These are phyloP conservation scores for Rhodomyrtus psidioides DNA, from an alignment of 441 rosid genomes.

Conservation along the genomic window DNA sequence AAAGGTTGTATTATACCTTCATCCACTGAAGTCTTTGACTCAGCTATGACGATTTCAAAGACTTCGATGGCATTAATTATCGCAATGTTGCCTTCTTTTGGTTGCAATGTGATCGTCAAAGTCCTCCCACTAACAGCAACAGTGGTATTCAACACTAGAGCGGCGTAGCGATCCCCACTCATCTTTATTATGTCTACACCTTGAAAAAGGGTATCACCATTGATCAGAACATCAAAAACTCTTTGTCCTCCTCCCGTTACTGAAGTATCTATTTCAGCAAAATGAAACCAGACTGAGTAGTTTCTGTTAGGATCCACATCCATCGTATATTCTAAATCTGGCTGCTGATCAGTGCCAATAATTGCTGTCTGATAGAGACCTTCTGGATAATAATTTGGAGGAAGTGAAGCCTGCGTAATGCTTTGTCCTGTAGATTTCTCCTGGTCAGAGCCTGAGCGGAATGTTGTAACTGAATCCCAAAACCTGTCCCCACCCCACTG, in stretches of 20 bases:
- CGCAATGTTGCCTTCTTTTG: conserved; percentile 57
- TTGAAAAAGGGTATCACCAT: conserved; percentile 45
- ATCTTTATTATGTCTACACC: conserved; percentile 55
- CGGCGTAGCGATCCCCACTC: conserved; percentile 61
- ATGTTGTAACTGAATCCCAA: conserved; percentile 58
- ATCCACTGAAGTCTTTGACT: conserved; percentile 59
- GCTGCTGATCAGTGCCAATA: conserved; percentile 57
- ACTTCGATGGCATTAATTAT: conserved; percentile 85
- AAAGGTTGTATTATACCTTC: conserved; percentile 54
- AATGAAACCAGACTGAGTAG: conserved; percentile 90
- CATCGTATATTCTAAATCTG: conserved; percentile 58
- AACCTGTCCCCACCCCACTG: conserved; percentile 99
- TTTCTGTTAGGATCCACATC: conserved; percentile 91
- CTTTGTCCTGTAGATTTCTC: conserved; percentile 52
- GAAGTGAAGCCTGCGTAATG: conserved; percentile 51
- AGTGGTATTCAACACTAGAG: conserved; percentile 79
- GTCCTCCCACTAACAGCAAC: conserved; percentile 76
- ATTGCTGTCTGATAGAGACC: conserved; percentile 76
- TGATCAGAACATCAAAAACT: conserved; percentile 76
- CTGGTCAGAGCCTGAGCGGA: conserved; percentile 48
- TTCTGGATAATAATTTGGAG: conserved; percentile 88
- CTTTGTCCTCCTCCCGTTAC: conserved; percentile 55
- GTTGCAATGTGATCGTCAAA: conserved; percentile 62
- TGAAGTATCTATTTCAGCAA: conserved; percentile 82
- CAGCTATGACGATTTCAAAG: conserved; percentile 56